Percentiles rank a stretch among this genome's conserved stretches.
Conservation (phyloP, 116 monocot genomes). For the Papilionanthe hybrid region DNA sequence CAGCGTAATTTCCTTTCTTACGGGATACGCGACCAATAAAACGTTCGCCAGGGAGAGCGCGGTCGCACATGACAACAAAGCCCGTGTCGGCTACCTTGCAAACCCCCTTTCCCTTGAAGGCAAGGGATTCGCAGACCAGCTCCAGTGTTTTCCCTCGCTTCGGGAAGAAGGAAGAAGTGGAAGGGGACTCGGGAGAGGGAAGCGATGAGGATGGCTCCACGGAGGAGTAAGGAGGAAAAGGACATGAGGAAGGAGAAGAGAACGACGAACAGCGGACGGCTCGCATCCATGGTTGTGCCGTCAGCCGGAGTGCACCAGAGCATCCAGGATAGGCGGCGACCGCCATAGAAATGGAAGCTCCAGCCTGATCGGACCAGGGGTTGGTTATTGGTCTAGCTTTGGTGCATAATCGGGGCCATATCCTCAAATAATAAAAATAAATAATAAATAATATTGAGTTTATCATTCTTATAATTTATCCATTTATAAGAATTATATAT, state of each 20-base stretch:
- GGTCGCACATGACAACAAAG: conserved; percentile 89
- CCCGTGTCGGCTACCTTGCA: conserved; percentile 74
- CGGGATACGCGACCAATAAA: conserved; percentile 80
- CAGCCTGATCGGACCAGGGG: no score
- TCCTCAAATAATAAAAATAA: no score
- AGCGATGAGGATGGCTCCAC: background rate
- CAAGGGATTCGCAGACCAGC: conserved; percentile 85
- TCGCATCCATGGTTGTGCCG: conserved; percentile 9
- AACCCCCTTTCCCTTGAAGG: conserved; percentile 84
- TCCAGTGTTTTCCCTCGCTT: conserved; percentile 75
- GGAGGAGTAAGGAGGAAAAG: background rate
- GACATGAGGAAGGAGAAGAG: conserved; percentile 9
- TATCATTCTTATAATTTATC: no score
- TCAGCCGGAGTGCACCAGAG: conserved; percentile 18
- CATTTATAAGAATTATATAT: no score
- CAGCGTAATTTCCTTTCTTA: conserved; percentile 73
- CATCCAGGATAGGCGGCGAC: conserved; percentile 16
- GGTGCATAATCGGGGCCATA: no score
- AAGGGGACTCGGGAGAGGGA: background rate
- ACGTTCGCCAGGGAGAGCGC: conserved; percentile 83
- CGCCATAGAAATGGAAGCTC: background rate
- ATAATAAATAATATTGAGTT: no score
- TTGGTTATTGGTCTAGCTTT: no score
- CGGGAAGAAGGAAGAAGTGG: conserved; percentile 60
- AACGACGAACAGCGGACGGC: conserved; percentile 14